Evolutionary conservation across 2,329 filamentous ascomycete genomes (phyloP).

Genomic region (Raffaelea arxii): DNA sequence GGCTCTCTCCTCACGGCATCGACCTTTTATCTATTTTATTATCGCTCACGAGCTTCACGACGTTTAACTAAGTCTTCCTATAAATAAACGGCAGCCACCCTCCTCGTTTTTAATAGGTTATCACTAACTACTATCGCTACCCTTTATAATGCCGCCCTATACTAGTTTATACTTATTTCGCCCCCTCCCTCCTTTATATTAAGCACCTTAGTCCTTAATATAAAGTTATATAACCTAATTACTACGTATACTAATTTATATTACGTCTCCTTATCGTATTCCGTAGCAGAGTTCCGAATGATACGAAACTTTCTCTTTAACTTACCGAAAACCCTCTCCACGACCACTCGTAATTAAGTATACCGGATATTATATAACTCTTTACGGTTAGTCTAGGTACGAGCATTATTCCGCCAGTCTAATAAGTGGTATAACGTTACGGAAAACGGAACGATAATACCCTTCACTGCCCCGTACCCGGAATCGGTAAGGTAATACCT

Average conservation of each 20-base stretch:
- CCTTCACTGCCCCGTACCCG: too few relatives aligned
- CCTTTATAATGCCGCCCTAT: background rate
- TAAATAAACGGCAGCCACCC: too few relatives aligned
- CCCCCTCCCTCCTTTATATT: background rate
- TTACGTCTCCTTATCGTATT: background rate
- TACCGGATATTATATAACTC: background rate
- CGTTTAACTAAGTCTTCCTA: too few relatives aligned
- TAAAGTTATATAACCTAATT: background rate
- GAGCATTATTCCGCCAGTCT: background rate
- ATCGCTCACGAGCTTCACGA: too few relatives aligned
- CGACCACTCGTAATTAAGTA: background rate
- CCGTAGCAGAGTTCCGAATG: background rate
- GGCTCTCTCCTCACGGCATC: too few relatives aligned
- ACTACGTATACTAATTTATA: background rate
- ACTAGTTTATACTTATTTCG: background rate
- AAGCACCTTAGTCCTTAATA: background rate
- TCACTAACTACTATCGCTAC: background rate
- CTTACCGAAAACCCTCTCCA: background rate
- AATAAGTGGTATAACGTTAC: background rate
- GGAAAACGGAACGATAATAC: too few relatives aligned
- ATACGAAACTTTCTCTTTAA: background rate
- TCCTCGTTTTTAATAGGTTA: too few relatives aligned
- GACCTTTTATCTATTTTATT: too few relatives aligned
- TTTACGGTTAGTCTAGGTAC: background rate
- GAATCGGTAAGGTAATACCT: too few relatives aligned